Evolutionary conservation across 345 rosid genomes (phyloP).

Genomic region (Balakata baccata): DNA sequence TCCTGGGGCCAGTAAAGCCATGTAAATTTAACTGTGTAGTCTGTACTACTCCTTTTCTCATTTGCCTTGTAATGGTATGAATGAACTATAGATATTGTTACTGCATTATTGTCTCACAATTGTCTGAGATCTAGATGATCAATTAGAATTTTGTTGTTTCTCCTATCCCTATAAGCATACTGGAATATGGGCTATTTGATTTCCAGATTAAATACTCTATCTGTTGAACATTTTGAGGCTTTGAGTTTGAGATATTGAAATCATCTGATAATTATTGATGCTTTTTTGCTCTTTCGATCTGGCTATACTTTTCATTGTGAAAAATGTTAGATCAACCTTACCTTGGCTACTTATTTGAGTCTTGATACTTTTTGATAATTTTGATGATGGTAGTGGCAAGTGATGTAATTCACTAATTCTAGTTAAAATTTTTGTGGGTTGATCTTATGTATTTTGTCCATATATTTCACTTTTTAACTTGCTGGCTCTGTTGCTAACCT

Average conservation of each 20-base stretch:
- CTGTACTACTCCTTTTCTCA: background rate
- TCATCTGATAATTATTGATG: background rate
- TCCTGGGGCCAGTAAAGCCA: slow-evolving; percentile 76
- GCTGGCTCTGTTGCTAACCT: background rate
- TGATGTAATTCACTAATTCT: background rate
- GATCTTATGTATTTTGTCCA: background rate
- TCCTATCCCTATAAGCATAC: background rate
- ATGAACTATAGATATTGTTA: background rate
- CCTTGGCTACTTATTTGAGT: background rate
- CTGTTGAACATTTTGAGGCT: slow-evolving; percentile 5
- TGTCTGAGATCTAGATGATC: background rate
- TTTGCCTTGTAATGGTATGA: background rate
- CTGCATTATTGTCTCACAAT: background rate
- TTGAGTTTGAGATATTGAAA: background rate
- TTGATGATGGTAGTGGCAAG: background rate
- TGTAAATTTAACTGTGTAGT: slow-evolving; percentile 62
- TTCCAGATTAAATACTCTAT: slow-evolving; percentile 5
- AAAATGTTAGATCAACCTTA: background rate
- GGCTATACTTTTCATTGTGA: background rate
- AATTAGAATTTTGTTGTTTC: background rate
- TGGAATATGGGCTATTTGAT: background rate
- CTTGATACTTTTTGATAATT: background rate
- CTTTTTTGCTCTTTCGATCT: no score
- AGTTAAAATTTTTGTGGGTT: background rate
- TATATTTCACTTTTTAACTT: no score